A percentile compares a stretch with the other conserved stretches of the same genome.
phyloP scores from a whole-genome alignment of 495 filamentous ascomycete species.

The Penicillium coffeae region DNA sequence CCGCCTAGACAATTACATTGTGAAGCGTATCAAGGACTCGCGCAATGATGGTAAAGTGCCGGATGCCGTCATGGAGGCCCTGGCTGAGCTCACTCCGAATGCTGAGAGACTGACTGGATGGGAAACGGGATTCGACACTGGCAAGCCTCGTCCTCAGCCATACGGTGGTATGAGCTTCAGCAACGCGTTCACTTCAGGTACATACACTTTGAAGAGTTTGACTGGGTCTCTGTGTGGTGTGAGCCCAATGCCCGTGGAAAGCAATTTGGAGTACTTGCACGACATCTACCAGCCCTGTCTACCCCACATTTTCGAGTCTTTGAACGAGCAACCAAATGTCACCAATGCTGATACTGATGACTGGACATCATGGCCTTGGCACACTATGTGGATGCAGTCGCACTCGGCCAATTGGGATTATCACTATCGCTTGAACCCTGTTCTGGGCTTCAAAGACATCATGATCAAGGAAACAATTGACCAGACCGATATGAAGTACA shows the following conservation, averaged over 20 bases:
- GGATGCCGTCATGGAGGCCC: conserved; percentile 20
- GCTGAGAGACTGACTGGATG: conserved; percentile 42
- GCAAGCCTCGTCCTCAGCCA: conserved; percentile 17
- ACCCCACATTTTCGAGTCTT: conserved; percentile 32
- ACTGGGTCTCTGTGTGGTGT: conserved; percentile 46
- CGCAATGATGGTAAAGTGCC: conserved; percentile 28
- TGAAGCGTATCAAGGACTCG: conserved; percentile 34
- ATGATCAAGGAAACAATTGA: conserved; percentile 25
- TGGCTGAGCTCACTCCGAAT: conserved; percentile 39
- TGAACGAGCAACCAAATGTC: conserved; percentile 31
- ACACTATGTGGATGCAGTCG: conserved; percentile 37
- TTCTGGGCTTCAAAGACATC: conserved; percentile 32
- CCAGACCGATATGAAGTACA: conserved; percentile 15
- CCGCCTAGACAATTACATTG: conserved; percentile 22
- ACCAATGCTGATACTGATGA: conserved; percentile 30
- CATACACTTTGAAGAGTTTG: conserved; percentile 47
- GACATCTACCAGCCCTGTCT: conserved; percentile 44
- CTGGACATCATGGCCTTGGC: conserved; percentile 30
- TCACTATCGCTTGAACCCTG: conserved; percentile 23
- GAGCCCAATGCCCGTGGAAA: conserved; percentile 4
- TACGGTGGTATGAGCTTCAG: conserved; percentile 45
- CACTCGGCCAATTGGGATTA: conserved; percentile 29
- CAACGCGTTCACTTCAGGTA: conserved; percentile 40
- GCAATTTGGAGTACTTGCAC: conserved; percentile 14
- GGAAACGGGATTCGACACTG: conserved; percentile 30